Conservation (phyloP, 1,284 basidiomycete genomes). For the Chalciporus sp. region DNA sequence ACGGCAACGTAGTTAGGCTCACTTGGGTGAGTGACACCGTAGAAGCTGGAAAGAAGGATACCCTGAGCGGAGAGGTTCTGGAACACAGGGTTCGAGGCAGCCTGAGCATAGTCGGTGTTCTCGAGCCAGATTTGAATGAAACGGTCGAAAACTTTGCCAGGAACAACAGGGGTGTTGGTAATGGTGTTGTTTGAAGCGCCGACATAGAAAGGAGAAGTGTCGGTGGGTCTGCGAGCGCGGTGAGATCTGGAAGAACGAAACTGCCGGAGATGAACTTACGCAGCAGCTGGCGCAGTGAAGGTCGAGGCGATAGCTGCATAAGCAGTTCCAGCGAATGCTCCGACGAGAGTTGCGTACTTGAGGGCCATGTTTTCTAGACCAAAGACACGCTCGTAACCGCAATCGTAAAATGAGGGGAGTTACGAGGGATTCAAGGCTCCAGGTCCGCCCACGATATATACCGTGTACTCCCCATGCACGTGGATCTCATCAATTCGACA, state of each 20-base stretch:
- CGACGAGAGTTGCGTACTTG: slow-evolving; percentile 19
- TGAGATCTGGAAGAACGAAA: background rate
- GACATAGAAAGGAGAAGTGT: slow-evolving; percentile 29
- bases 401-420: background rate
- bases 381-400: background rate
- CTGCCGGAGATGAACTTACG: slow-evolving; percentile 17
- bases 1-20: slow-evolving; percentile 63
- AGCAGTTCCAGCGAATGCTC: slow-evolving; percentile 15
- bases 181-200: slow-evolving; percentile 31
- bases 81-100: slow-evolving; percentile 45
- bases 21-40: slow-evolving; percentile 64
- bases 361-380: slow-evolving; percentile 14
- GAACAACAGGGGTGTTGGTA: slow-evolving; percentile 26
- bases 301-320: slow-evolving; percentile 30
- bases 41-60: slow-evolving; percentile 53
- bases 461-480: slow-evolving; percentile 6
- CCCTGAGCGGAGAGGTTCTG: slow-evolving; percentile 52
- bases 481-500: background rate
- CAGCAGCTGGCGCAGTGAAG: slow-evolving; percentile 33
- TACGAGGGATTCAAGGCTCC: background rate
- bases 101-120: slow-evolving; percentile 53
- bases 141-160: slow-evolving; percentile 55
- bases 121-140: slow-evolving; percentile 61
- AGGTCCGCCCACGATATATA: slow-evolving; percentile 16
- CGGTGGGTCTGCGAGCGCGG: slow-evolving; percentile 26